These are phyloP conservation scores for Nicotiana sylvestris DNA, from an alignment of 257 asterid genomes.

Conservation along the genomic window DNA sequence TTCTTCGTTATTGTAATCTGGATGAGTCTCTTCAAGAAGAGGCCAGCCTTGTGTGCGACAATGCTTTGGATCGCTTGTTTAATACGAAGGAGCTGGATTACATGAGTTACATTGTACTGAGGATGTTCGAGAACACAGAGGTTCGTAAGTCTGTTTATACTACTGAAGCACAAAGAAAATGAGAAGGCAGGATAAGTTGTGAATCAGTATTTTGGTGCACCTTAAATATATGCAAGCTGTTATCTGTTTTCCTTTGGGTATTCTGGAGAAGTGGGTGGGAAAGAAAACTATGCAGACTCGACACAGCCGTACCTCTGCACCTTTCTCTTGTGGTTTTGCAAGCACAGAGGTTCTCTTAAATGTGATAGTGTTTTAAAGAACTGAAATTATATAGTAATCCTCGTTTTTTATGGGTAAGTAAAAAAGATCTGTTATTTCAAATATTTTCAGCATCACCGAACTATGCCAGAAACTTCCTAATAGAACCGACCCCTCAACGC, in stretches of 20 bases:
- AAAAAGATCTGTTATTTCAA: background rate
- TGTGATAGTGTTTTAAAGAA: background rate
- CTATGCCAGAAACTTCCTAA: background rate
- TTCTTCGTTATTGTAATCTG: conserved; percentile 94
- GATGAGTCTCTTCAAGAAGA: conserved; percentile 93
- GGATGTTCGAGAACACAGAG: conserved; percentile 87
- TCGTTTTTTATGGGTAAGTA: background rate
- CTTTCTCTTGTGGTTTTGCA: background rate
- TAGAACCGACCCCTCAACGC: background rate
- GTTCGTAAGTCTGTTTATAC: conserved; percentile 38
- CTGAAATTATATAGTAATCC: background rate
- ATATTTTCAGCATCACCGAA: background rate
- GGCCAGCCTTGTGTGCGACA: conserved; percentile 73
- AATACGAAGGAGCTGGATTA: conserved; percentile 92
- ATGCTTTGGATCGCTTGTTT: conserved; percentile 74
- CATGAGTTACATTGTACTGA: conserved; percentile 92
- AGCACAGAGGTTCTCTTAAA: background rate
- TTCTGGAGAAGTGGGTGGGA: background rate
- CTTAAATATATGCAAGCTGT: background rate
- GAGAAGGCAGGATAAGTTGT: background rate
- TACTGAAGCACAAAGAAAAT: background rate
- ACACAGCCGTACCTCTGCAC: background rate
- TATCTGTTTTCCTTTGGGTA: background rate
- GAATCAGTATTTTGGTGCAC: background rate
- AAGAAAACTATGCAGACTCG: background rate